Percentiles rank a stretch among this genome's conserved stretches.
Evolutionary conservation across 176 grass and related monocot species (phyloP).

Genomic region (Miscanthus lutarioriparius): DNA sequence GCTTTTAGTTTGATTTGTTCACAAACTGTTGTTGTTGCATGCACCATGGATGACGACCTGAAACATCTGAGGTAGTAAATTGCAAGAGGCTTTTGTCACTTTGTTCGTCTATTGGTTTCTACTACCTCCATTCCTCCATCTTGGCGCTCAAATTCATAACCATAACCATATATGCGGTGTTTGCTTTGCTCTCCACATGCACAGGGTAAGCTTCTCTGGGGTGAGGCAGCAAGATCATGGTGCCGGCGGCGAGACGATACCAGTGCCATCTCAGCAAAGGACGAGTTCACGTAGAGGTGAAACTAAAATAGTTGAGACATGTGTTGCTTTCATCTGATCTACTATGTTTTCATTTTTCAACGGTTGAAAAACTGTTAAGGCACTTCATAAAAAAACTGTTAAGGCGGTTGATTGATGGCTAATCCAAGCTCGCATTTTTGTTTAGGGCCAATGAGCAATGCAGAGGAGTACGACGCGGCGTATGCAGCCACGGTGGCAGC

Average conservation of each 20-base stretch:
- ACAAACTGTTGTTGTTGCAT: neutral
- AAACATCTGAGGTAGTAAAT: constrained; percentile 32
- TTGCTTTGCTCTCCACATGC: too few relatives aligned
- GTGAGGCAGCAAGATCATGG: neutral
- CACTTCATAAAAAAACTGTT: too few relatives aligned
- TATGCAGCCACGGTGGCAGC: constrained; percentile 55
- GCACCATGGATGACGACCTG: constrained; percentile 30
- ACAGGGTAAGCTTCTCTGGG: neutral
- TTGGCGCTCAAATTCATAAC: neutral
- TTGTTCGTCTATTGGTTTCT: neutral
- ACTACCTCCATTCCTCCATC: neutral
- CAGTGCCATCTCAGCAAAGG: constrained; percentile 19
- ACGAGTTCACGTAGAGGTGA: constrained; percentile 34
- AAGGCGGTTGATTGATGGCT: neutral
- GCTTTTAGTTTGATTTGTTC: neutral
- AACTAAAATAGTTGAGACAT: neutral
- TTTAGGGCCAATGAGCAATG: constrained; percentile 4
- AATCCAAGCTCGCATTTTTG: neutral
- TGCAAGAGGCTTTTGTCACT: neutral
- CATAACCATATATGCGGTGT: neutral
- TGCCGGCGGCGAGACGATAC: neutral
- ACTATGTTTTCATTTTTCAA: too few relatives aligned
- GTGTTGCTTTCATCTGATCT: neutral
- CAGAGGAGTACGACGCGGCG: constrained; percentile 39
- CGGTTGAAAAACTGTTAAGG: too few relatives aligned